Evolutionary conservation across 768 basidiomycete species (phyloP).

Genomic region (Agaricus subrufescens): DNA sequence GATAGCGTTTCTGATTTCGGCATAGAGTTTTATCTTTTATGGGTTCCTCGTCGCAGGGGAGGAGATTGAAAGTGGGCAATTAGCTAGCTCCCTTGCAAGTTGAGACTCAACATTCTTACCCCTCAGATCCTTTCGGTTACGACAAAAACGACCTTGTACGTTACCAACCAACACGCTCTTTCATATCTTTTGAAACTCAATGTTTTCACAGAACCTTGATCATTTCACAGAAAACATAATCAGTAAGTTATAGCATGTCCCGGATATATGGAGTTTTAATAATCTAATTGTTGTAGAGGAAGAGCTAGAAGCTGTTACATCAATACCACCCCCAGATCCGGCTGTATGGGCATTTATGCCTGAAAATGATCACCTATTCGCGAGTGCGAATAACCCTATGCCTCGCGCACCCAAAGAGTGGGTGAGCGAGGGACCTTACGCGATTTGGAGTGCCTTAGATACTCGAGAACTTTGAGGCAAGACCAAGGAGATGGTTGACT

Average conservation of each 20-base stretch:
- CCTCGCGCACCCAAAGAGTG: constrained; percentile 50
- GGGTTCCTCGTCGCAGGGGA: constrained; percentile 70
- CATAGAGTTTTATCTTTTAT: constrained; percentile 63
- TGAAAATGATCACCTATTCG: constrained; percentile 55
- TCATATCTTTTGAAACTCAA: background rate
- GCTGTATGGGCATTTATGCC: constrained; percentile 54
- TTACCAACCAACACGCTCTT: constrained; percentile 1
- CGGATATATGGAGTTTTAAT: background rate
- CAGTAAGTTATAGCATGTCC: constrained; percentile 29
- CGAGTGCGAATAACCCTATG: constrained; percentile 27
- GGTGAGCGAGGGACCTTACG: constrained; percentile 41
- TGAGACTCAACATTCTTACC: background rate
- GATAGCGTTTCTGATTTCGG: constrained; percentile 1
- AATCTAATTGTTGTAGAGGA: constrained; percentile 26
- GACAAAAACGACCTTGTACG: constrained; percentile 68
- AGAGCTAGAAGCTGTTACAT: constrained; percentile 61
- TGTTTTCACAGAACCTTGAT: constrained; percentile 46
- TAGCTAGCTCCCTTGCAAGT: background rate
- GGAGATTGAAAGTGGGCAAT: constrained; percentile 63
- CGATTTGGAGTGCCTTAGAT: constrained; percentile 28
- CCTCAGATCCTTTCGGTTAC: constrained; percentile 48
- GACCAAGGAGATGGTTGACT: too few species aligned
- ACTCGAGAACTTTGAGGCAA: background rate
- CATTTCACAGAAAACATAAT: constrained; percentile 69
- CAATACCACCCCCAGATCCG: constrained; percentile 51